Evolutionary conservation across 2,329 filamentous ascomycete species (phyloP), one percentile per base, ranked within the genome.

Genomic region (Aspergillus cejpii): DNA sequence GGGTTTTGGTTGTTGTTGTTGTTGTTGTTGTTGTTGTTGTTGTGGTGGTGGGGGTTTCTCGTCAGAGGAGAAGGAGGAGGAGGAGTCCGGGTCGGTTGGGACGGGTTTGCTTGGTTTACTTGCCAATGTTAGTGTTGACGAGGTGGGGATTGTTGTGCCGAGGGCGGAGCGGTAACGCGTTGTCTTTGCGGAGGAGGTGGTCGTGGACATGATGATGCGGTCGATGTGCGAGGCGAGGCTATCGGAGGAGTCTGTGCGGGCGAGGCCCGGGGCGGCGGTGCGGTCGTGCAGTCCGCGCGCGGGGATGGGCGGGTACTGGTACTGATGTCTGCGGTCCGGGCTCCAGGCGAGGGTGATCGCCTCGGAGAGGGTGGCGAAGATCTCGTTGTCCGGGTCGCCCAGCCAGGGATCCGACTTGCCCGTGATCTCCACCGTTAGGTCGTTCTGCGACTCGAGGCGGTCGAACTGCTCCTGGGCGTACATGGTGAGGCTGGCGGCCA

Each of bases 351-450:
- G 79, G 58, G 90, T 80, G 40, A 97, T 84, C 1, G 90, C 92
- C 47, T 83, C 77, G 55, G 94, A 89, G 0, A 98, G 77, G 0
- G 88, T 94, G 50, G 84, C 80, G 67, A 96, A 98, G 47, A 97
- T 90, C 53, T 89, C 81, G 55, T 94, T 96, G 39, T 82, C 81
- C 3, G 88, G 89, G 57, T 96, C 88, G 11, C 92, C 91, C 0
- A 98, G 79, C 92, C 92, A 98, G 0, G 92, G 89, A 61, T 98
- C 92, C 0, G 92, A 91, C 67, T 87, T 84, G 61, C 96, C 92
- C 53, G 95, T 89, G 53, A 98, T 90, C 23, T 82, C 83, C 29
- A 98, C 79, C 1, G 76, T 84, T 27, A 98, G 74, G 5, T 75
- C 77, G 59, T 98, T 98, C 49, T 86, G 83, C 1, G 87, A 91